Base-by-base conservation (phyloP, 192 early-diverging fungal species). In the Coemansia sp. region DNA sequence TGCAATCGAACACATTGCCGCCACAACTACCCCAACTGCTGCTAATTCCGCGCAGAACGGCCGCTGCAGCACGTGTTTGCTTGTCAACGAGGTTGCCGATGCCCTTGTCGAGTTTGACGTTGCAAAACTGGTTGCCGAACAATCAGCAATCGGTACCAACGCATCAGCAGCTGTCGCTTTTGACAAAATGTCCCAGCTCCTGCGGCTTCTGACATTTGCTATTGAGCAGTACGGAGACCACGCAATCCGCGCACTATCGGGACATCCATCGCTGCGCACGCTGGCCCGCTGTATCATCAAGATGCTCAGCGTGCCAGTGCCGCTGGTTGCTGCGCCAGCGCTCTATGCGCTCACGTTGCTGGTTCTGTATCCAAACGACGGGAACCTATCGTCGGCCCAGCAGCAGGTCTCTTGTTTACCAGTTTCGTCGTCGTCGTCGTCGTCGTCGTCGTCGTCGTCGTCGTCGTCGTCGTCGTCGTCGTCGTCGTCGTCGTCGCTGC, bases 211-310 rank as follows among this genome's bases (percentile, higher is more conserved):
- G 44, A 64, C 54, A 13, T 41, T 69, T 15, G 54, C 62, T 18
- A 48, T 69, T 0, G 73, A 65, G 45, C 41, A 68, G 39, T 61
- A 68, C 47, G 18, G 37, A 2, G 40, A 6, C 0, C 40, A 60
- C 9, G 58, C 79, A 0, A 54, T 60, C 18, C 12, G 16, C 2
- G 50, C 26, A 0, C 11, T 82, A 44, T 44, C 64, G 2, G 9
- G 57, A 2, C 37, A 65, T 3, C 56, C 52, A 3, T 41, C 37
- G 0, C 45, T 76, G 50, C 71, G 79, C 3, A 56, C 44, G 23
- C 49, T 82, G 48, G 61, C 65, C 2, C 60, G 79, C 1, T 71
- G 68, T 18, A 32, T 82, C 37, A 82, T 82, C 56, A 67, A 62
- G 44, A 67, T 74, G 47, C 68, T 82, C 39, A 71, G 74, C 48